Percentiles rank a stretch among this genome's conserved stretches.
Conservation (phyloP, 495 filamentous ascomycete species). For the Penicillium lividum region DNA sequence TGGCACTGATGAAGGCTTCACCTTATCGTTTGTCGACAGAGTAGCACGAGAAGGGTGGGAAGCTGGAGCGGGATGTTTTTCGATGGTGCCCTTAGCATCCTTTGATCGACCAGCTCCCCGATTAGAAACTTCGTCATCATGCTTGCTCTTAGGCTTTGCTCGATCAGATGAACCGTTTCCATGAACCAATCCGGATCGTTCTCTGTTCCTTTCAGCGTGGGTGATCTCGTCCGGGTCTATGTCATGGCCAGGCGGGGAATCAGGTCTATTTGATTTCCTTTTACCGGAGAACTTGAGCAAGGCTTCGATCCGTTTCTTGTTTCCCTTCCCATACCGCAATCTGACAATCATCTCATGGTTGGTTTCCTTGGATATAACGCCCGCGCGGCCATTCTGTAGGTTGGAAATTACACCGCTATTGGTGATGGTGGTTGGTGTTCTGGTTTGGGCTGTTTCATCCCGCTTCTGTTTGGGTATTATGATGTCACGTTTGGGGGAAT, state of each 20-base stretch:
- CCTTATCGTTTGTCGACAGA: constrained; percentile 27
- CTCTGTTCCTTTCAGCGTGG: constrained; percentile 20
- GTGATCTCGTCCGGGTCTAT: constrained; percentile 24
- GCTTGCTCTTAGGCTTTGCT: constrained; percentile 24
- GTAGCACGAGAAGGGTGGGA: constrained; percentile 7
- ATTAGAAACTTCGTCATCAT: constrained; percentile 18
- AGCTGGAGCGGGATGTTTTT: constrained; percentile 32
- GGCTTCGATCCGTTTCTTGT: constrained; percentile 44
- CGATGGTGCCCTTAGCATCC: constrained; percentile 23
- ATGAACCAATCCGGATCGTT: constrained; percentile 6
- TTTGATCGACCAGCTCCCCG: constrained; percentile 19
- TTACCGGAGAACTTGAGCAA: constrained; percentile 48
- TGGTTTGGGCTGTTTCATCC: constrained; percentile 10
- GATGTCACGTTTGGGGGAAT: constrained; percentile 19
- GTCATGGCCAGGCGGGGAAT: constrained; percentile 31
- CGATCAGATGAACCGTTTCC: constrained; percentile 13
- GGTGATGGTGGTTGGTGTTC: constrained; percentile 1
- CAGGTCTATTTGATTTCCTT: constrained; percentile 30
- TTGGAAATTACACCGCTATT: constrained; percentile 15
- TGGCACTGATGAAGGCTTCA: constrained; percentile 29
- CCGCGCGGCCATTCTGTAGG: constrained; percentile 9
- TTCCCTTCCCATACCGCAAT: constrained; percentile 43
- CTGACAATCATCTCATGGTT: constrained; percentile 31
- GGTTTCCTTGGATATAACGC: constrained; percentile 14
- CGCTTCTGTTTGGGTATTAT: constrained; percentile 10